These are phyloP conservation scores for Zygosaccharomyces gambellarensis DNA, from an alignment of 805 yeast genomes.

Conservation along the genomic window DNA sequence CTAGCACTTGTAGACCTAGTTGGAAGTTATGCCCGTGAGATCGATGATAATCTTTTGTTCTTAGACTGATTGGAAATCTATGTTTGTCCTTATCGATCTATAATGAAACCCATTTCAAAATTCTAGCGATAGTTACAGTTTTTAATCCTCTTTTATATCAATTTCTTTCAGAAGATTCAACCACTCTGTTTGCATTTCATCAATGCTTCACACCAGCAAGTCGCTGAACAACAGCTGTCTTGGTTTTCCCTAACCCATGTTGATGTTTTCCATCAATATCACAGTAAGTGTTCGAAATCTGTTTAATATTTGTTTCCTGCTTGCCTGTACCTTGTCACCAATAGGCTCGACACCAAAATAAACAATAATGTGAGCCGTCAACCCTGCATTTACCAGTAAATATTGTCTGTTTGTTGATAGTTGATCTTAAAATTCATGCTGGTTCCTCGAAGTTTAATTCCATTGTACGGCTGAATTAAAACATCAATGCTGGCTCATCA, in stretches of 20 bases:
- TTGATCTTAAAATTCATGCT: background rate
- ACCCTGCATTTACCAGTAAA: background rate
- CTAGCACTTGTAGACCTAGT: slow-evolving; percentile 4
- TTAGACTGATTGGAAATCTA: background rate
- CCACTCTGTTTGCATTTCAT: background rate
- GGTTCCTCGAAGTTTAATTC: background rate
- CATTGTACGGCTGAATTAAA: slow-evolving; percentile 9
- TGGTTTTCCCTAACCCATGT: background rate
- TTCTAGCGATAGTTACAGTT: background rate
- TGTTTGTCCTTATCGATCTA: slow-evolving; percentile 1
- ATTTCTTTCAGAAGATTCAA: background rate
- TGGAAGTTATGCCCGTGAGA: background rate
- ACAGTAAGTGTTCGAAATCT: background rate
- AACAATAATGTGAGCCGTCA: background rate
- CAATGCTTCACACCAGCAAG: background rate
- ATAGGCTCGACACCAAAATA: background rate
- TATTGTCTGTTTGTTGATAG: background rate
- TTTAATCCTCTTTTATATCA: background rate
- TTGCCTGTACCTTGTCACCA: background rate
- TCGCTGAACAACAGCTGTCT: background rate
- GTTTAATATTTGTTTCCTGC: slow-evolving; percentile 2
- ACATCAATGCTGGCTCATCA: slow-evolving; percentile 9
- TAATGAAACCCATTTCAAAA: background rate
- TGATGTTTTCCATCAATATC: background rate
- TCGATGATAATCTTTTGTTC: background rate